Base-by-base conservation (phyloP, 805 yeast genomes). In the Monosporozyma aerobia region DNA sequence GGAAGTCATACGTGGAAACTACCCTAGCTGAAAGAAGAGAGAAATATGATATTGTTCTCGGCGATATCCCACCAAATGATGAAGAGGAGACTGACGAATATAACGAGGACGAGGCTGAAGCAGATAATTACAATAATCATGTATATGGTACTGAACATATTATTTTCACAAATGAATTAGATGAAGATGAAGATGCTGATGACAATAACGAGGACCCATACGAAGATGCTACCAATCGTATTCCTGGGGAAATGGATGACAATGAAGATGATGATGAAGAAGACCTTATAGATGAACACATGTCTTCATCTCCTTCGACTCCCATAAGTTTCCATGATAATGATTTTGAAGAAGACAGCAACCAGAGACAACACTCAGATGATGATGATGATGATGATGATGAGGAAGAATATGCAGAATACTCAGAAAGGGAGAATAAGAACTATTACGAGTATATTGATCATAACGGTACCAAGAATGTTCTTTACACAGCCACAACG, bases 31-130 rank as follows among this genome's bases (percentile, higher is more conserved):
- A 88, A 61, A 89, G 95, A 2, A 78, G 99, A 58, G 95, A 90
- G 65, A 90, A 90, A 71, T 94, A 94, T 69, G 94, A 92, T 68
- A 90, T 96, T 10, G 85, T 92, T 33, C 75, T 94, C 44, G 99
- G 99, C 22, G 95, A 92, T n/a, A 22, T 47, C 27, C 49, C 49
- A 22, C 49, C 49, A 33, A 35, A 47, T 23, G 79, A 74, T 23
- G 81, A 74, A 3, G 59, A 56, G 43, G 56, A 60, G 13, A 47
- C 35, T 23, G 80, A 74, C 25, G 81, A 74, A 5, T 58, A 56
- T 35, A 55, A 60, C 13, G 66, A 44, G 46, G 55, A 46, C 54
- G 59, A 50, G 47, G 97, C 97, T 16, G 92, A 90, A 11, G 61
- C 58, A 25, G 63, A 60, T 39, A 80, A 73, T n/a, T 78, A 73